phyloP scores from a whole-genome alignment of 1,284 basidiomycete genomes.

The Ustilago xerochloae region DNA sequence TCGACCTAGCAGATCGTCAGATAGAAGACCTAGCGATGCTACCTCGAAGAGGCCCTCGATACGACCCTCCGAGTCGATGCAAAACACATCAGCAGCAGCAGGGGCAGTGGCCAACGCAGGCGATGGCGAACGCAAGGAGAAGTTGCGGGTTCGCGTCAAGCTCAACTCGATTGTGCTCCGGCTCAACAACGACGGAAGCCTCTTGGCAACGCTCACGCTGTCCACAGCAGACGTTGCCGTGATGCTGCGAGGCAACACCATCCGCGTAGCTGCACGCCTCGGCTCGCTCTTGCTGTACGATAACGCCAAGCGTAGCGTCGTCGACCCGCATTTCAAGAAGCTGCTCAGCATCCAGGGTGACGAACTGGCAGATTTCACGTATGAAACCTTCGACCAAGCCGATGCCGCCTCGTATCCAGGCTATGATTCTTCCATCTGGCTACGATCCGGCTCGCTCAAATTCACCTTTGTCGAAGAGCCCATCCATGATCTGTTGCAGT shows the following conservation, averaged over 20 bases:
- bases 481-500: constrained; percentile 84
- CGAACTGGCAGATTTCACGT: constrained; percentile 93
- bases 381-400: constrained; percentile 85
- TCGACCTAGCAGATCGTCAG: constrained; percentile 37
- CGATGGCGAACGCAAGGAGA: constrained; percentile 70
- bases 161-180: constrained; percentile 86
- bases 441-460: constrained; percentile 90
- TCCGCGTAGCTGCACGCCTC: constrained; percentile 84
- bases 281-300: constrained; percentile 88
- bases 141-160: constrained; percentile 85
- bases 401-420: constrained; percentile 77
- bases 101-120: constrained; percentile 14
- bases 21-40: constrained; percentile 40
- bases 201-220: constrained; percentile 86
- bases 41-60: constrained; percentile 31
- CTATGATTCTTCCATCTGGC: constrained; percentile 85
- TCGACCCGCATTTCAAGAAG: constrained; percentile 79
- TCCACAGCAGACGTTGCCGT: constrained; percentile 91
- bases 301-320: constrained; percentile 73
- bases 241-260: constrained; percentile 78
- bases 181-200: constrained; percentile 80
- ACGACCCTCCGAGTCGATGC: constrained; percentile 35
- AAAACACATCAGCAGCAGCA: neutral
- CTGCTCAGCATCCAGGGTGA: constrained; percentile 94
- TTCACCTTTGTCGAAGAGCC: constrained; percentile 89